Conservation (phyloP, 306 rosid species). For the Trichosanthes truncata region DNA sequence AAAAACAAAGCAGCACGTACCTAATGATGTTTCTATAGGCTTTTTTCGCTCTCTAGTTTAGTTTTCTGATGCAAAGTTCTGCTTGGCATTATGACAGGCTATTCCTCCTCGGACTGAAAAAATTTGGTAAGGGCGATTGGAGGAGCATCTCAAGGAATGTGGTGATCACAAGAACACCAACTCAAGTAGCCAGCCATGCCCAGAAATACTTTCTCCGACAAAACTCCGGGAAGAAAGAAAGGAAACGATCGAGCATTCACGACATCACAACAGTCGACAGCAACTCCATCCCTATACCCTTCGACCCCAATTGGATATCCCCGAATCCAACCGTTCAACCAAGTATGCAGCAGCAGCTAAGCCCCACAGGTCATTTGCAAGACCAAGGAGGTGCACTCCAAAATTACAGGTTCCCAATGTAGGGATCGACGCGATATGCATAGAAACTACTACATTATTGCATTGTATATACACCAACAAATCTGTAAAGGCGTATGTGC, state of each 20-base stretch:
- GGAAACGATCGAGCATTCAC: slow-evolving; percentile 89
- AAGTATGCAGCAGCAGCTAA: slow-evolving; percentile 25
- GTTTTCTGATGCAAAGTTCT: background rate
- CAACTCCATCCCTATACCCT: slow-evolving; percentile 20
- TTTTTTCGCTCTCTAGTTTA: background rate
- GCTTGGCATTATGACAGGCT: slow-evolving; percentile 26
- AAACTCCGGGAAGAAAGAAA: slow-evolving; percentile 56
- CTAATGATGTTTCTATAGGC: background rate
- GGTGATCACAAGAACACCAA: slow-evolving; percentile 79
- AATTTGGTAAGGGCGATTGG: slow-evolving; percentile 94
- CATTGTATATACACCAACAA: background rate
- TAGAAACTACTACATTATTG: background rate
- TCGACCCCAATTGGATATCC: slow-evolving; percentile 51
- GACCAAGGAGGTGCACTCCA: slow-evolving; percentile 17
- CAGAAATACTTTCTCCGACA: slow-evolving; percentile 87
- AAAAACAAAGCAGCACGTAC: background rate
- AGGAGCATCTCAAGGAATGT: slow-evolving; percentile 88
- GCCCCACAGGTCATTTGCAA: slow-evolving; percentile 7
- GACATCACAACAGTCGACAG: slow-evolving; percentile 71
- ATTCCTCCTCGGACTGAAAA: slow-evolving; percentile 54
- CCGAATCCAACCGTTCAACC: slow-evolving; percentile 14
- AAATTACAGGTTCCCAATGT: slow-evolving; percentile 26
- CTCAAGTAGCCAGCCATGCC: slow-evolving; percentile 97
- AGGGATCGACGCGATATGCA: background rate
- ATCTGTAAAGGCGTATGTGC: background rate